Evolutionary conservation across 2,329 filamentous ascomycete genomes (phyloP), one percentile per base, ranked within the genome.

Genomic region (Apiospora marii): DNA sequence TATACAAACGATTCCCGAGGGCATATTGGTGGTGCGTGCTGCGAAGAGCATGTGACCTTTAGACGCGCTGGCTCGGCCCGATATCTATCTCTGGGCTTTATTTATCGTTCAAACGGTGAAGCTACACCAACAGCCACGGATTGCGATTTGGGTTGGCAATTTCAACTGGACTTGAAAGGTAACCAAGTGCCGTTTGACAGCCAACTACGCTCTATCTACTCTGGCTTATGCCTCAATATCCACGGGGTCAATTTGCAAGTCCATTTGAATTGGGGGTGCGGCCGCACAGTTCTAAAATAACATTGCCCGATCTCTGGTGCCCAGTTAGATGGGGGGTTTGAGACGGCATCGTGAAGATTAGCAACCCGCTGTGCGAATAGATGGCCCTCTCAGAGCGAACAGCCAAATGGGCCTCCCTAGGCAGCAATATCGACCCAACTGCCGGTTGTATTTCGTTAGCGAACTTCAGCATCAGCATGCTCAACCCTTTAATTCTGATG

Each of bases 31-130:
- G 7, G 30, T 61, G 53, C 16, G 34, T 19, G 22, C 34, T 37
- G 30, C 30, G 30, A 8, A 61, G 53, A 37, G 53, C 53, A 37
- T 41, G 58, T 37, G 58, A 41, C 58, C 58, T 22, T 13, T 19
- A 19, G 34, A 41, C 34, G 19, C 34, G 58, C 30, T 61, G 53
- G 53, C 58, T 64, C 34, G 58, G 58, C 41, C 58, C 58, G 58
- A 61, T n/a, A 61, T 37, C 27, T 61, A 14, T 30, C 22, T 4
- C 53, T 53, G 27, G 19, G 34, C 58, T 22, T 24, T n/a, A 4
- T 64, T 10, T 41, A 4, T 64, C 7, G 8, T 41, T 41, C 37
- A 41, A 41, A 41, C 37, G 37, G 37, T 7, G 37, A 41, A 10
- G 8, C 37, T 41, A 41, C 8, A 41, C 37, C 8, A 10, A 41